Evolutionary conservation across 441 rosid species (phyloP), one percentile per base, ranked within the genome.

Genomic region (Cnidoscolus chayamansa): DNA sequence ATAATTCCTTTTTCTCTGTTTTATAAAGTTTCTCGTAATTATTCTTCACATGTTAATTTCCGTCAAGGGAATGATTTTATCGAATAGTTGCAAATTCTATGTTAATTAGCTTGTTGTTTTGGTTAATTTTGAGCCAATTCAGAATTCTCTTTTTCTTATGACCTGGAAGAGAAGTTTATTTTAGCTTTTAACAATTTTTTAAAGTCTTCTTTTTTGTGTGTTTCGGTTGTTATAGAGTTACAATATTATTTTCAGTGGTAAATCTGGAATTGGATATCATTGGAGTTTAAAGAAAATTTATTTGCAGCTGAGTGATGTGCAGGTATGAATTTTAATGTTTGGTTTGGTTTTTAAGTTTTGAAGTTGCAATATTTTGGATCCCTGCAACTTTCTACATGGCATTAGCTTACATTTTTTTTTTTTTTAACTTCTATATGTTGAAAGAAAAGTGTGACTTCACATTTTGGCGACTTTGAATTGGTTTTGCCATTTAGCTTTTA

Each of bases 271-370:
- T 96, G 99, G 99, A 96, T 78, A 77, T 83, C 40, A 76, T 80
- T 30, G 97, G 92, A 82, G 91, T 94, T 60, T 98, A 96, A 80
- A 98, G 5, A 96, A 80, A 94, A 81, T 78, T 83, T 92, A 48
- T 94, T 96, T 77, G 97, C 97, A 8, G 95, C 88, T 25, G 13
- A 84, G 87, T 70, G 99, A 96, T 88, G 97, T 98, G 72, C 94
- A 93, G 99, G 99, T 96, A 85, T 74, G 79, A 62, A 40, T 74
- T 55, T 55, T 51, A 63, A 71, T 49, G 40, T 66, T 63, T 65
- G 31, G 61, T 48, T 53, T 66, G 19, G 37, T 16, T 67, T 43
- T 59, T 49, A 43, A 15, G 1, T 57, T 35, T 51, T 63, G 64
- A 54, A 69, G 30, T 70, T 69, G 37, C 37, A 13, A 51, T 60